Base-by-base conservation (phyloP, 192 early-diverging fungal species). In the Gaertneriomyces sp. region DNA sequence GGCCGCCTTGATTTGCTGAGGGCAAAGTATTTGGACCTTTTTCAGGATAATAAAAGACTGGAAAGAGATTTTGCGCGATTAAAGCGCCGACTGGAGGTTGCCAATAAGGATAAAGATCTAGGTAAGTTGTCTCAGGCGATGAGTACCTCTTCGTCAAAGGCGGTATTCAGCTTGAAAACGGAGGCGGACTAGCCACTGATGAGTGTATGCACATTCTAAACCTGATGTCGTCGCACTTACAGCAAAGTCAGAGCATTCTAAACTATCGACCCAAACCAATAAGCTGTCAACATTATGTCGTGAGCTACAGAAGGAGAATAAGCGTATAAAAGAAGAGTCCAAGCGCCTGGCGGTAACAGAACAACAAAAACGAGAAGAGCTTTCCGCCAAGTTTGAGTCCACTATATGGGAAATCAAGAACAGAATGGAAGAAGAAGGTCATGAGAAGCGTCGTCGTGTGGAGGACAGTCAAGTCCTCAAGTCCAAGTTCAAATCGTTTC, bases 231-330 rank as follows among this genome's bases (percentile, higher is more conserved):
- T 39, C 58, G 38, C 10, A 39, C 11, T 20, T 60, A 11, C 59
- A 69, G 67, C 67, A 19, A 72, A 71, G 40, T 50, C 73, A n/a
- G 76, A 77, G 4, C 45, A 58, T 4, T 46, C 39, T 33, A 74
- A 75, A 54, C 38, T 77, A 10, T 54, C 42, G 10, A 51, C 57
- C 20, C 76, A 75, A 53, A 82, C 80, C 61, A 69, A 76, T 55
- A 86, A 87, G 50, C 60, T 87, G 8, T 84, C 86, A 57, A 79
- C 74, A 3, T 50, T 87, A 10, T 86, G 85, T 64, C 75, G 85
- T 19, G 84, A 85, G 61, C 60, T 86, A 45, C 78, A 87, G 44
- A 78, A 78, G 25, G 84, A 87, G 53, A 86, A 81, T 53, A 78
- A 76, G 41, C 47, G 69, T 4, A 73, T 86, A 42, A 84, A 84